These are phyloP conservation scores for Tolypocladium endophyticum DNA, from an alignment of 2,329 filamentous ascomycete genomes.

Conservation along the genomic window DNA sequence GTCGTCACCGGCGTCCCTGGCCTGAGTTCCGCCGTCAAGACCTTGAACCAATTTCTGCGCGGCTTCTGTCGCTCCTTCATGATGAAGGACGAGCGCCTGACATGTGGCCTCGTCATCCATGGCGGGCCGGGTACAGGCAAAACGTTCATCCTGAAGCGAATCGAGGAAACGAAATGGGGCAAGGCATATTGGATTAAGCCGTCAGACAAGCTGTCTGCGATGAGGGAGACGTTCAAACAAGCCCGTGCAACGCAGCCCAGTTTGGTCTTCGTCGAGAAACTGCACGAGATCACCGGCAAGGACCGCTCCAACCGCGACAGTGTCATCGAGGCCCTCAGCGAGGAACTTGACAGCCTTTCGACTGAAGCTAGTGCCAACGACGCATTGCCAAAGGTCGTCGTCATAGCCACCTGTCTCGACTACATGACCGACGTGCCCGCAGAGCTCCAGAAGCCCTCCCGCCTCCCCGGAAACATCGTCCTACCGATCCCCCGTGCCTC, in stretches of 20 bases:
- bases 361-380: slow-evolving; percentile 23
- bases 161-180: slow-evolving; percentile 61
- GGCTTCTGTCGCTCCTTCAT: slow-evolving; percentile 35
- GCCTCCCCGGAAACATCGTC: slow-evolving; percentile 58
- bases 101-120: slow-evolving; percentile 61
- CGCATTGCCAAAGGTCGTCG: slow-evolving; percentile 48
- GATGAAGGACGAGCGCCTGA: slow-evolving; percentile 19
- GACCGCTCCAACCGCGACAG: slow-evolving; percentile 39
- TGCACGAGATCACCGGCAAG: slow-evolving; percentile 60
- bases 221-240: slow-evolving; percentile 60
- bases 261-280: slow-evolving; percentile 67
- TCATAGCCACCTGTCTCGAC: slow-evolving; percentile 64
- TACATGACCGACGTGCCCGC: slow-evolving; percentile 63
- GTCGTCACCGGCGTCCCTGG: slow-evolving; percentile 53
- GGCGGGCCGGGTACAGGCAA: slow-evolving; percentile 82
- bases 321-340: slow-evolving; percentile 39
- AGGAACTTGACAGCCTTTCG: slow-evolving; percentile 46
- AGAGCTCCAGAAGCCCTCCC: slow-evolving; percentile 52
- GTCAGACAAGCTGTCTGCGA: slow-evolving; percentile 43
- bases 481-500: slow-evolving; percentile 65
- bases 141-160: slow-evolving; percentile 57
- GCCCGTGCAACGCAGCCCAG: slow-evolving; percentile 62
- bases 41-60: slow-evolving; percentile 56
- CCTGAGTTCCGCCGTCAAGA: slow-evolving; percentile 49
- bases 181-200: slow-evolving; percentile 52